Evolutionary conservation across 2,329 filamentous ascomycete species (phyloP).

Genomic region (Nemania abortiva): DNA sequence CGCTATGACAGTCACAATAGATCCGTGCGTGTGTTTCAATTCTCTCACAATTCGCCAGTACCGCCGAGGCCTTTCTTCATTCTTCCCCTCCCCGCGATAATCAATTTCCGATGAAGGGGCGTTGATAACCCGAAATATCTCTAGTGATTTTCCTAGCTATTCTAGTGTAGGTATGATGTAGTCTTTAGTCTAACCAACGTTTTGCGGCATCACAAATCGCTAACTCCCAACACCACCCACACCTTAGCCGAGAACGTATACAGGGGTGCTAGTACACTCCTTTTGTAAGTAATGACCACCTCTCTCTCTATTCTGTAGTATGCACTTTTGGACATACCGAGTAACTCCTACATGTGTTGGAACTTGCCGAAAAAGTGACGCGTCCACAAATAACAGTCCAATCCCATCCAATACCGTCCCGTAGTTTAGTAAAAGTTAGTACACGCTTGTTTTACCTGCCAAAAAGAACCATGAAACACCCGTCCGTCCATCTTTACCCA

Average conservation of each 20-base stretch:
- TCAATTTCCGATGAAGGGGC: conserved; percentile 15
- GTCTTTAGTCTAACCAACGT: conserved; percentile 17
- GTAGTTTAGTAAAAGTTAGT: conserved; percentile 8
- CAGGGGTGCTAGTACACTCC: conserved; percentile 28
- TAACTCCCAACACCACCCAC: conserved; percentile 16
- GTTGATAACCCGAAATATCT: conserved; percentile 9
- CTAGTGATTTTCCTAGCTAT: conserved; percentile 1
- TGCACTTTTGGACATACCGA: conserved; percentile 10
- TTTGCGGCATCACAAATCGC: conserved; percentile 17
- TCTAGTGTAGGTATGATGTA: too few relatives aligned
- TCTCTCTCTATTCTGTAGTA: background rate
- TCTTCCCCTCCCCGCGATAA: conserved; percentile 23
- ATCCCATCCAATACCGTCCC: background rate
- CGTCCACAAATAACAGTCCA: conserved; percentile 20
- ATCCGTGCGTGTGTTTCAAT: conserved; percentile 30
- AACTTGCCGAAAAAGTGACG: conserved; percentile 19
- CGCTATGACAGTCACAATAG: conserved; percentile 12
- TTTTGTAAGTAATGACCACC: conserved; percentile 5
- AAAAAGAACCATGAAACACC: conserved; percentile 20
- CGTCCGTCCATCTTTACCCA: background rate
- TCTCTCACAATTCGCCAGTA: conserved; percentile 1
- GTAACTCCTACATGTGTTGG: conserved; percentile 10
- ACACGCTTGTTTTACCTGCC: conserved; percentile 30
- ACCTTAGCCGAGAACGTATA: conserved; percentile 1
- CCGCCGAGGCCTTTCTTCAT: background rate